Evolutionary conservation across 257 asterid species (phyloP).

Genomic region (Solanum ahanhuiri): DNA sequence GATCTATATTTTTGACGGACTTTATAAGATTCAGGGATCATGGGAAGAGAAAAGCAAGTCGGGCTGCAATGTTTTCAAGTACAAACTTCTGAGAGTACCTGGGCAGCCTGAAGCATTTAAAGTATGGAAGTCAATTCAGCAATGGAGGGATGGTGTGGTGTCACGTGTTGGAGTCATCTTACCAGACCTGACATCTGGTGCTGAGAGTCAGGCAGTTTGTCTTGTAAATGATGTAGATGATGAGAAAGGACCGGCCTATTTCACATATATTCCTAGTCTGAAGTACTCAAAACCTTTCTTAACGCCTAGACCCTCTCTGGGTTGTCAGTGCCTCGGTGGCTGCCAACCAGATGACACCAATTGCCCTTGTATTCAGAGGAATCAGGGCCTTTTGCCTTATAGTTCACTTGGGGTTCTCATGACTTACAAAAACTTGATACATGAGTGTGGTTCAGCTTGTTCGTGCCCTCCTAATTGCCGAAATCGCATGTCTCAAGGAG

Average conservation of each 20-base stretch:
- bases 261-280: conserved; percentile 54
- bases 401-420: conserved; percentile 56
- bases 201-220: conserved; percentile 64
- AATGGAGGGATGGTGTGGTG: conserved; percentile 69
- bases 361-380: conserved; percentile 59
- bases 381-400: conserved; percentile 54
- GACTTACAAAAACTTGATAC: conserved; percentile 37
- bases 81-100: conserved; percentile 65
- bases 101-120: conserved; percentile 80
- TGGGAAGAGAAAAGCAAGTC: conserved; percentile 67
- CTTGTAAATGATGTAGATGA: conserved; percentile 84
- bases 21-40: conserved; percentile 66
- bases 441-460: conserved; percentile 68
- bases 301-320: conserved; percentile 23
- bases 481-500: conserved; percentile 68
- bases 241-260: conserved; percentile 89
- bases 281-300: conserved; percentile 44
- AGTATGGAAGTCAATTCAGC: conserved; percentile 80
- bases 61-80: conserved; percentile 69
- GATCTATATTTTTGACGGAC: conserved; percentile 78
- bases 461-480: conserved; percentile 71
- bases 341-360: conserved; percentile 66
- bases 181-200: conserved; percentile 78
- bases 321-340: conserved; percentile 79
- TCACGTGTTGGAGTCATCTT: conserved; percentile 55